These are phyloP conservation scores for Colletotrichum sp. DNA, from an alignment of 2,329 filamentous ascomycete genomes.

Conservation along the genomic window DNA sequence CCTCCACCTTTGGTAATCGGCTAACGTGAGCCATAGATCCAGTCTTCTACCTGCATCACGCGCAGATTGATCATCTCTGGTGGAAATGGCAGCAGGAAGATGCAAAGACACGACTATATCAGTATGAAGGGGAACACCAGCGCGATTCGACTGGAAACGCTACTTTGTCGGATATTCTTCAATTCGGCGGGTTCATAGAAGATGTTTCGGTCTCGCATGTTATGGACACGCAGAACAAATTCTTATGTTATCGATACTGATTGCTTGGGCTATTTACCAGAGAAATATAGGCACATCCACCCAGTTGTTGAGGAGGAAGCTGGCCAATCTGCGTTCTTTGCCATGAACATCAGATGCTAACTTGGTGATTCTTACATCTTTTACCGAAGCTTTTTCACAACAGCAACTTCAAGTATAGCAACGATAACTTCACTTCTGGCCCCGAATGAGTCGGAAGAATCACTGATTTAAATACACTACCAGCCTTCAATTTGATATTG, in stretches of 20 bases:
- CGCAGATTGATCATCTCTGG: not conserved
- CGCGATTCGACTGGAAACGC: not conserved
- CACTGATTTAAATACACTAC: not conserved
- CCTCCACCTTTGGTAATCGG: not conserved
- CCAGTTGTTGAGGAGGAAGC: not conserved
- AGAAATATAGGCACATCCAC: not conserved
- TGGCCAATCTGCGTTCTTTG: not conserved
- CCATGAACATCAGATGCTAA: not conserved
- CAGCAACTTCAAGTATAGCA: not conserved
- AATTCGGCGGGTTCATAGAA: not conserved
- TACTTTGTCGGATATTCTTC: not conserved
- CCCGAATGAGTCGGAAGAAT: not conserved
- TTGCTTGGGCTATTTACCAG: not conserved
- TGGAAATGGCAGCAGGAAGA: not conserved
- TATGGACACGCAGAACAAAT: not conserved
- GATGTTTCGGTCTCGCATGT: not conserved
- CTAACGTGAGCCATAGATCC: not conserved
- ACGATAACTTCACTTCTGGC: not conserved
- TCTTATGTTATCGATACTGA: not conserved
- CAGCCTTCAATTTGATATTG: not conserved
- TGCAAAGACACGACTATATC: not conserved
- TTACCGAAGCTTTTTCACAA: not conserved
- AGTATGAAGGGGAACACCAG: not conserved
- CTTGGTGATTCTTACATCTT: not conserved
- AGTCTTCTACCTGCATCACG: not conserved